phyloP scores from a whole-genome alignment of 352 stramenopile species.

The Pilasporangium apinafurcum region DNA sequence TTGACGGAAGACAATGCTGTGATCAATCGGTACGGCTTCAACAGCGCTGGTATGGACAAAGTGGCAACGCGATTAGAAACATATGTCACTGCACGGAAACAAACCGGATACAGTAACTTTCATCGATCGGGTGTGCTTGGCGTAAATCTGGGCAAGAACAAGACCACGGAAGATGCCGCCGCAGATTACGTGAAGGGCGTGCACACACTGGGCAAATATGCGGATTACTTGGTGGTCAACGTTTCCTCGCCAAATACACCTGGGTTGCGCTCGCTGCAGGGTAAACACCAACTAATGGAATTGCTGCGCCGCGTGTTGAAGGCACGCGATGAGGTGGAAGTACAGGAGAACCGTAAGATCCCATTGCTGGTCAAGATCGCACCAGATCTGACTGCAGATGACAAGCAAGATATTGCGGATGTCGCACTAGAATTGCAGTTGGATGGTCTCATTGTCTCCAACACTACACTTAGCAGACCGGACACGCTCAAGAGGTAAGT shows the following conservation, averaged over 20 bases:
- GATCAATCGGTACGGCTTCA: constrained; percentile 99
- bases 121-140: constrained; percentile 85
- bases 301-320: constrained; percentile 68
- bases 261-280: constrained; percentile 70
- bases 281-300: constrained; percentile 74
- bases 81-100: constrained; percentile 39
- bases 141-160: constrained; percentile 99
- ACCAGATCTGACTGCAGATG: constrained; percentile 92
- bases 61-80: constrained; percentile 65
- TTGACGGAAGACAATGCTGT: constrained; percentile 91
- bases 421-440: constrained; percentile 84
- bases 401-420: constrained; percentile 93
- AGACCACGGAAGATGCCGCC: constrained; percentile 76
- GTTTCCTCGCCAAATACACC: constrained; percentile 97
- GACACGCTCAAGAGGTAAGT: constrained; percentile 60
- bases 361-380: constrained; percentile 97
- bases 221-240: constrained; percentile 98
- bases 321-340: constrained; percentile 56
- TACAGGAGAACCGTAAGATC: constrained; percentile 50
- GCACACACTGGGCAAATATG: constrained; percentile 85
- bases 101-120: constrained; percentile 18
- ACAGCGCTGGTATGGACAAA: constrained; percentile 87
- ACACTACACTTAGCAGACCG: constrained; percentile 94
- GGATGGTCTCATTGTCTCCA: constrained; percentile 96
- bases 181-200: constrained; percentile 92